Base-by-base conservation (phyloP, 2,329 filamentous ascomycete genomes). In the Cyanodermella asteris region DNA sequence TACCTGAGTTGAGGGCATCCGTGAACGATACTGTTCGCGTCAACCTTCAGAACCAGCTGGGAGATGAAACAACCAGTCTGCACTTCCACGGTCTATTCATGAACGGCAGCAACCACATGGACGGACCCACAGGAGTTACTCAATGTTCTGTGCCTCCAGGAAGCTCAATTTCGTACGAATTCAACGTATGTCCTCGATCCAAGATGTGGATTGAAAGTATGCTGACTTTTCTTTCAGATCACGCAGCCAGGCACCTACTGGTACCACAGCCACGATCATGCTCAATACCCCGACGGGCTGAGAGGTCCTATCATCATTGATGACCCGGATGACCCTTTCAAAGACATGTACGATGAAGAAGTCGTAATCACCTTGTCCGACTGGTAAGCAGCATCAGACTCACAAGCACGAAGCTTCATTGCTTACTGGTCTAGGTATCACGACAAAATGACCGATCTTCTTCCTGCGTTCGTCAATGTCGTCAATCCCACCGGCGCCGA, bases 171-270 rank as follows among this genome's bases (percentile, higher is more conserved):
- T 68, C 61, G 3, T 81, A 77, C 44, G 62, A 72, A 41, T 76
- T 77, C 40, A 71, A 59, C 3, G 64, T 72, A 41, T 40, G 47
- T 36, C 7, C 13, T 15, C 18, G 10, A 11, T 21, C 20, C 6
- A 21, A 6, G 6, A 7, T 21, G 3, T 5, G 11, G 18, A 11
- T 21, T 7, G n/a, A 4, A 5, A 16, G n/a, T n/a, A n/a, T n/a
- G n/a, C 25, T 28, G 12, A 30, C 12, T 18, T 24, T 21, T 8
- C 46, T 73, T 25, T 67, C 19, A 61, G 57, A 39, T 56, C 9
- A 42, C 65, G 24, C 72, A 77, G 49, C 59, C 69, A 0, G 75
- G 74, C 15, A 76, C 72, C 1, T 81, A 77, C 45, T 81, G 74
- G 75, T 82, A 81, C 36, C 72, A 78, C 42, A 72, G 67, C 4